Conservation (phyloP, 345 rosid genomes). For the Euphorbia tirucalli region DNA sequence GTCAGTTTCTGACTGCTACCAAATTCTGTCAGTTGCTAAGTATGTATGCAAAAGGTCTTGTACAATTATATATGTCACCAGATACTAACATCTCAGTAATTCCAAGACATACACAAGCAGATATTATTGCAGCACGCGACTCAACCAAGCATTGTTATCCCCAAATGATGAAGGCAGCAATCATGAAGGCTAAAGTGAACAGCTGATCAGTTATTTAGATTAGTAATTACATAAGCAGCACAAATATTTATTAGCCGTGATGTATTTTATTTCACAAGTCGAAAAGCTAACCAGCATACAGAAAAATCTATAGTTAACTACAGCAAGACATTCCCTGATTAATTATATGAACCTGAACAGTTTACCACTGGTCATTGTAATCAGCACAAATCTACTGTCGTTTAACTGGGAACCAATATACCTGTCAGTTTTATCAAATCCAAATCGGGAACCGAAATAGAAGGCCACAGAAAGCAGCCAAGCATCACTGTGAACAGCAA, state of each 20-base stretch:
- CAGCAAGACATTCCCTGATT: background rate
- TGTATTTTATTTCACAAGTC: background rate
- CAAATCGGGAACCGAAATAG: conserved; percentile 76
- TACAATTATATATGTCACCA: background rate
- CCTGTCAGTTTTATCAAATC: conserved; percentile 74
- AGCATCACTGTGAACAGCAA: conserved; percentile 81
- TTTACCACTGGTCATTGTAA: background rate
- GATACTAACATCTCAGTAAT: background rate
- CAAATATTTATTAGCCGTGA: background rate
- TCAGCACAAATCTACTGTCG: background rate
- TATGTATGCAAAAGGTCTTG: background rate
- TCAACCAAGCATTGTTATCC: background rate
- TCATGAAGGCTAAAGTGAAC: background rate
- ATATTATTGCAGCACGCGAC: too few species aligned
- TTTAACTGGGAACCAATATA: conserved; percentile 14
- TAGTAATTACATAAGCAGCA: too few species aligned
- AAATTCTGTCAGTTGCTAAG: background rate
- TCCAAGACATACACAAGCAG: background rate
- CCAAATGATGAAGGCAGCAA: background rate
- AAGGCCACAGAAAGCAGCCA: conserved; percentile 75
- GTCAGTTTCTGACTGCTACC: background rate
- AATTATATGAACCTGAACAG: background rate
- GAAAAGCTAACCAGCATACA: background rate
- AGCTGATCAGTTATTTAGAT: background rate
- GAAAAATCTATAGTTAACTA: background rate